Conservation (phyloP, 495 filamentous ascomycete genomes). For the Podospora anserina region DNA sequence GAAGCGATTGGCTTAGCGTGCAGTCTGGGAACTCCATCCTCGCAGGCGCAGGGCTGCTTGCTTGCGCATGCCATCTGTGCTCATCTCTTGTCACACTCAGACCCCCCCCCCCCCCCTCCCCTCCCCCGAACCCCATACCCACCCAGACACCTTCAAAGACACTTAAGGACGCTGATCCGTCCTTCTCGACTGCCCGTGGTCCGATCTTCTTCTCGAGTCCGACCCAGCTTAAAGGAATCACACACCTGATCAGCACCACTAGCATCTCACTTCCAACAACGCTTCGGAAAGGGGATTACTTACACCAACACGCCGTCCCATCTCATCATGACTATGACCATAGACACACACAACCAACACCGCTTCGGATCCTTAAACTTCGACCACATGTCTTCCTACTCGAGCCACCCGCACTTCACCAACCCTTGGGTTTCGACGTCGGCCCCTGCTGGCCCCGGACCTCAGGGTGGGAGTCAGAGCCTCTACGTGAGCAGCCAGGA, state of each 20-base stretch:
- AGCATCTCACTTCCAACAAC: slow-evolving; percentile 17
- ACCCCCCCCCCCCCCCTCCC: background rate
- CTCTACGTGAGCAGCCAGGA: slow-evolving; percentile 48
- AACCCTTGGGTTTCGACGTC: slow-evolving; percentile 72
- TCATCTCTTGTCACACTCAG: slow-evolving; percentile 30
- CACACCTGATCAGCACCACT: slow-evolving; percentile 51
- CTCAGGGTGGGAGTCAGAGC: slow-evolving; percentile 50
- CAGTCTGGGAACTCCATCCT: slow-evolving; percentile 22
- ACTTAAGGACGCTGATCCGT: slow-evolving; percentile 81
- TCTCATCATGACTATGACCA: slow-evolving; percentile 75
- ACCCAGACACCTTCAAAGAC: slow-evolving; percentile 40
- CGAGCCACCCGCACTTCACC: slow-evolving; percentile 77
- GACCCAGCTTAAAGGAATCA: slow-evolving; percentile 41
- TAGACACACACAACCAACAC: slow-evolving; percentile 72
- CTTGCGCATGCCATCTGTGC: slow-evolving; percentile 36
- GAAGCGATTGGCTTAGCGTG: slow-evolving; percentile 39
- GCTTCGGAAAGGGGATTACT: slow-evolving; percentile 19
- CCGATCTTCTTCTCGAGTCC: slow-evolving; percentile 35
- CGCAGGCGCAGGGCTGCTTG: slow-evolving; percentile 26
- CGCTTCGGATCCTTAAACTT: slow-evolving; percentile 79
- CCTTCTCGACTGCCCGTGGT: slow-evolving; percentile 45
- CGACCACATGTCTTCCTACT: slow-evolving; percentile 64
- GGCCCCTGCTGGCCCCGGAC: slow-evolving; percentile 19
- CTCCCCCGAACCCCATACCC: background rate
- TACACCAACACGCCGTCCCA: slow-evolving; percentile 20